Conservation (phyloP, 257 asterid genomes). For the Solanum medicagineum region DNA sequence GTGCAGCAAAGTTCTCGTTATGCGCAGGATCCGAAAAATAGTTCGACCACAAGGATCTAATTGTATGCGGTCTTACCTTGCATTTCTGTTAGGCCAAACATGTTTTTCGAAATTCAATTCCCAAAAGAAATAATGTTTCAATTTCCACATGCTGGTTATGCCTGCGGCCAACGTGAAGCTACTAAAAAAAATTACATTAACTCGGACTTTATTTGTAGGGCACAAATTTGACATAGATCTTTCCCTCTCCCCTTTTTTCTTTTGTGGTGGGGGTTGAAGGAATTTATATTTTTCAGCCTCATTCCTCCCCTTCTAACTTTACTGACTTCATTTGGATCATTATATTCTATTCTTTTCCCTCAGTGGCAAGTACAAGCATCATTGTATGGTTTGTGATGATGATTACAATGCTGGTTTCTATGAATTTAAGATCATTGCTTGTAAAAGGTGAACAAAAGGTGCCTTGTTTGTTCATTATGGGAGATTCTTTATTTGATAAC, state of each 20-base stretch:
- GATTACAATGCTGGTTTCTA: not conserved
- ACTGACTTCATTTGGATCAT: not conserved
- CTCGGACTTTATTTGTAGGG: not conserved
- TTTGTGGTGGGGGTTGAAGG: not conserved
- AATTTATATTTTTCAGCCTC: not conserved
- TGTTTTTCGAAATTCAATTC: not conserved
- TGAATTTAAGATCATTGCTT: not conserved
- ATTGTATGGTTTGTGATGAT: not conserved
- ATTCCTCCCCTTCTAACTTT: not conserved
- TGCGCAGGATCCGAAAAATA: too few species aligned
- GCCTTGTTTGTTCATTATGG: slow-evolving; percentile 33
- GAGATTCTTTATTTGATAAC: slow-evolving; percentile 42
- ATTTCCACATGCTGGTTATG: not conserved
- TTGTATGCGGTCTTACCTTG: too few species aligned
- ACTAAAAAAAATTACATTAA: not conserved
- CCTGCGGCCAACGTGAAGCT: not conserved
- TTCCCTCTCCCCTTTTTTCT: not conserved
- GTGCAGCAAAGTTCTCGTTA: too few species aligned
- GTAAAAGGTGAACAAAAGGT: slow-evolving; percentile 21
- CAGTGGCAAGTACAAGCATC: not conserved
- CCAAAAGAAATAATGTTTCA: not conserved
- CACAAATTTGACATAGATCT: not conserved
- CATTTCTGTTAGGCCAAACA: too few species aligned
- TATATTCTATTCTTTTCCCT: not conserved
- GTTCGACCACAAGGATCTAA: too few species aligned